Conservation (phyloP, 1,284 basidiomycete genomes). For the Sporisorium graminicola region DNA sequence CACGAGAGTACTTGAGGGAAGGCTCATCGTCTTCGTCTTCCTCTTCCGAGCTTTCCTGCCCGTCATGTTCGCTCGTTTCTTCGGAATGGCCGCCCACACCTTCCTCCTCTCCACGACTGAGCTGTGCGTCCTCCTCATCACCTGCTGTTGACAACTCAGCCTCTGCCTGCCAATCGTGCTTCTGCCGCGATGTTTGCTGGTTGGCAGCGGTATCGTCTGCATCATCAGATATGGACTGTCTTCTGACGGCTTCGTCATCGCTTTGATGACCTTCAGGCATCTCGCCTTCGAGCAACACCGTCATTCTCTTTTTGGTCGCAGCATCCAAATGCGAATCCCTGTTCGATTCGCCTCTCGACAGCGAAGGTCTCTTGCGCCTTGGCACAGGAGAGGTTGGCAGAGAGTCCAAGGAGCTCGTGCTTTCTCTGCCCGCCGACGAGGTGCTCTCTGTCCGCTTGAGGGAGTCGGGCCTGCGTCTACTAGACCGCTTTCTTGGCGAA, state of each 20-base stretch:
- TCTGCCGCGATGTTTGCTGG: background rate
- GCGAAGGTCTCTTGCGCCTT: slow-evolving; percentile 28
- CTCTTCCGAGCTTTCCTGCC: slow-evolving; percentile 37
- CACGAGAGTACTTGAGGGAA: slow-evolving; percentile 87
- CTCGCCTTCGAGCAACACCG: slow-evolving; percentile 57
- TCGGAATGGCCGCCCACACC: slow-evolving; percentile 4
- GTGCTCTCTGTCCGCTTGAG: slow-evolving; percentile 30
- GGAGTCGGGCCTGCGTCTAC: slow-evolving; percentile 20
- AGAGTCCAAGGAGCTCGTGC: slow-evolving; percentile 29
- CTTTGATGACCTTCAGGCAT: slow-evolving; percentile 49
- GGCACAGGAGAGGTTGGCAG: slow-evolving; percentile 30
- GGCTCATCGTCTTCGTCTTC: slow-evolving; percentile 57
- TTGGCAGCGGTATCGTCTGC: background rate
- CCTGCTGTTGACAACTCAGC: background rate
- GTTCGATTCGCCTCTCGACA: slow-evolving; percentile 24
- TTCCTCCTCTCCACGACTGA: slow-evolving; percentile 5
- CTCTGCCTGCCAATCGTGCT: background rate
- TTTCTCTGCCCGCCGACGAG: slow-evolving; percentile 26
- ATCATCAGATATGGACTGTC: background rate
- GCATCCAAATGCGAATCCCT: slow-evolving; percentile 17
- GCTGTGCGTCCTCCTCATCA: background rate
- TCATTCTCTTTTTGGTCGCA: slow-evolving; percentile 52
- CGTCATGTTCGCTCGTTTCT: slow-evolving; percentile 24
- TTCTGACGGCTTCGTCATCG: slow-evolving; percentile 17
- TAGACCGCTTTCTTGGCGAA: slow-evolving; percentile 24